Conservation (phyloP, 2,329 filamentous ascomycete species). For the Colletotrichum destructivum region DNA sequence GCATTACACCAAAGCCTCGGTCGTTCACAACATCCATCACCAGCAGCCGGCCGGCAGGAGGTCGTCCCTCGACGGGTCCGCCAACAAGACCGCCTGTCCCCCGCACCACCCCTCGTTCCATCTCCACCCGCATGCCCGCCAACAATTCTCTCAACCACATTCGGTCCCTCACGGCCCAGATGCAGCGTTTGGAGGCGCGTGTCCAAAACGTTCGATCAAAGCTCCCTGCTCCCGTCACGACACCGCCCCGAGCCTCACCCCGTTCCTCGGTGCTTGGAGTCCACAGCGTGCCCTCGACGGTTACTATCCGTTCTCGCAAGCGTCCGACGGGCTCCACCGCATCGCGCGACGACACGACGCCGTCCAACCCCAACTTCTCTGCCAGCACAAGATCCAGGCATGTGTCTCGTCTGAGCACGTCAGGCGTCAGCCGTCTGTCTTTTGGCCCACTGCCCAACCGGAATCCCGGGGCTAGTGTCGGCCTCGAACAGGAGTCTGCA, state of each 20-base stretch:
- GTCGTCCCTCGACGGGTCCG: slow-evolving; percentile 59
- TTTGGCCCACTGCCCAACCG: slow-evolving; percentile 75
- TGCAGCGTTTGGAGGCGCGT: slow-evolving; percentile 95
- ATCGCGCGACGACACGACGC: slow-evolving; percentile 64
- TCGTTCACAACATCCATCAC: slow-evolving; percentile 55
- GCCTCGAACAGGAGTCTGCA: slow-evolving; percentile 55
- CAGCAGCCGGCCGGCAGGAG: slow-evolving; percentile 50
- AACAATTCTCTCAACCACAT: slow-evolving; percentile 90
- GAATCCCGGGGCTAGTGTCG: slow-evolving; percentile 57
- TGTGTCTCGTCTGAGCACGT: slow-evolving; percentile 72
- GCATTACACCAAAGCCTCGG: slow-evolving; percentile 67
- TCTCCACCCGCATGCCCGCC: slow-evolving; percentile 66
- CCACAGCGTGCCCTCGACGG: slow-evolving; percentile 66
- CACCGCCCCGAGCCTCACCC: slow-evolving; percentile 86
- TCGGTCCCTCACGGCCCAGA: slow-evolving; percentile 92
- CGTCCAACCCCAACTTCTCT: slow-evolving; percentile 48
- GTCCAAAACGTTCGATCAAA: slow-evolving; percentile 94
- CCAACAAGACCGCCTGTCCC: slow-evolving; percentile 68
- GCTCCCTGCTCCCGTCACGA: slow-evolving; percentile 84
- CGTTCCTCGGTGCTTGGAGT: slow-evolving; percentile 63
- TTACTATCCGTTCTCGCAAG: slow-evolving; percentile 79
- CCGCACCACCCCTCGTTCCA: slow-evolving; percentile 62
- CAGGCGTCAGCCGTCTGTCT: slow-evolving; percentile 74
- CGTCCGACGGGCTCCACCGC: slow-evolving; percentile 72
- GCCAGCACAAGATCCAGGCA: slow-evolving; percentile 63